These are phyloP conservation scores for Boletus pseudo-olivaceus DNA, from an alignment of 768 basidiomycete species.

Conservation along the genomic window DNA sequence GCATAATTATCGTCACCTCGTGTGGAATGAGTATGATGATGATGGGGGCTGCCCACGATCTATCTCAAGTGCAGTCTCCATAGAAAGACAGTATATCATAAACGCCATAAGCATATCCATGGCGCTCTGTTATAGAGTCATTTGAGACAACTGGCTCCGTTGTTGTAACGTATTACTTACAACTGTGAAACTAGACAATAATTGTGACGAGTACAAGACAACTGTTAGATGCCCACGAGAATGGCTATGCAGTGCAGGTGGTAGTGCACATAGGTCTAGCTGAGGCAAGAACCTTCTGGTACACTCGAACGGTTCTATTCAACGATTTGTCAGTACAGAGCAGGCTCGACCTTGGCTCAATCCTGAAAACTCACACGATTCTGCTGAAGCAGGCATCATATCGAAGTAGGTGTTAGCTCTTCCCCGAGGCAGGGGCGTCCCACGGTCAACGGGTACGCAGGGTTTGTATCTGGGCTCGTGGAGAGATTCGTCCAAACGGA, in stretches of 20 bases:
- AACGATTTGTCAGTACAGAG: background rate
- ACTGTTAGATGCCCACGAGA: background rate
- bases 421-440: background rate
- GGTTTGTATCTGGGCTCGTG: slow-evolving; percentile 7
- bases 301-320: background rate
- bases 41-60: background rate
- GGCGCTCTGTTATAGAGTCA: background rate
- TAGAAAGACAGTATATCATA: background rate
- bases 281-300: background rate
- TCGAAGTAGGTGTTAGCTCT: background rate
- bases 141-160: background rate
- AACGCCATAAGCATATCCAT: background rate
- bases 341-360: background rate
- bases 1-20: slow-evolving; percentile 1
- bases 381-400: background rate
- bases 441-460: slow-evolving; percentile 4
- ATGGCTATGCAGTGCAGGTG: background rate
- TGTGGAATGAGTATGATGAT: background rate
- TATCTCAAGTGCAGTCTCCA: background rate
- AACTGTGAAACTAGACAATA: background rate
- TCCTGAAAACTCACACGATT: background rate
- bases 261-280: background rate
- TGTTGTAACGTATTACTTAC: background rate
- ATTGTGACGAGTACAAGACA: background rate
- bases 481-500: slow-evolving; percentile 5